Percentiles rank a stretch among this genome's conserved stretches.
Evolutionary conservation across 495 filamentous ascomycete genomes (phyloP).

Genomic region (Hypomontagnella submonticulosa): DNA sequence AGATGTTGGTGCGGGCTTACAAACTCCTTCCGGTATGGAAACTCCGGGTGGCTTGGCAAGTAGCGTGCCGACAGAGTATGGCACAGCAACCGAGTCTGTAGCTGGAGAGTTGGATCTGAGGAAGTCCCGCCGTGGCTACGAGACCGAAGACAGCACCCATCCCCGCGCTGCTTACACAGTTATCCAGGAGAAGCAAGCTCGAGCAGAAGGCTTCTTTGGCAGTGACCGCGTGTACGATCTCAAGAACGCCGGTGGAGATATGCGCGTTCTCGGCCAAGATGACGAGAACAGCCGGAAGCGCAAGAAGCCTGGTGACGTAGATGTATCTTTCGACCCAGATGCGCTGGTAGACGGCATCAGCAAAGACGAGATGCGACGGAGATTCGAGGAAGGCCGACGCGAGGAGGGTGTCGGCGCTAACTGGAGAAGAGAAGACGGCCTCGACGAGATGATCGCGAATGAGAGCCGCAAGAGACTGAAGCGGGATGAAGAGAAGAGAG

Average conservation of each 20-base stretch:
- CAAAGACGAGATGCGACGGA: constrained; percentile 64
- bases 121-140: constrained; percentile 84
- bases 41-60: constrained; percentile 85
- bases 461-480: constrained; percentile 90
- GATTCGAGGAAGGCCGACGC: constrained; percentile 81
- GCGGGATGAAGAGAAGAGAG: constrained; percentile 80
- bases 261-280: constrained; percentile 79
- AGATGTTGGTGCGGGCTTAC: constrained; percentile 70
- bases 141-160: constrained; percentile 83
- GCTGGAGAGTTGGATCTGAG: constrained; percentile 91
- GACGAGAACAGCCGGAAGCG: constrained; percentile 82
- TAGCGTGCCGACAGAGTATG: constrained; percentile 80
- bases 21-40: constrained; percentile 81
- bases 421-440: constrained; percentile 90
- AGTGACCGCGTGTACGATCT: constrained; percentile 94
- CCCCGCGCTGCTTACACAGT: constrained; percentile 87
- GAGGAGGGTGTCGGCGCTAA: constrained; percentile 72
- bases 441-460: constrained; percentile 96
- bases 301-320: constrained; percentile 95
- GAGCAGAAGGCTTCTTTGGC: constrained; percentile 93
- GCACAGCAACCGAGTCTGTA: constrained; percentile 72
- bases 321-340: constrained; percentile 89
- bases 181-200: constrained; percentile 84
- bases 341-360: constrained; percentile 78
- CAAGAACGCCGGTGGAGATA: constrained; percentile 48